phyloP scores from a whole-genome alignment of 2,329 filamentous ascomycete species.

The Xylariaceae sp. region DNA sequence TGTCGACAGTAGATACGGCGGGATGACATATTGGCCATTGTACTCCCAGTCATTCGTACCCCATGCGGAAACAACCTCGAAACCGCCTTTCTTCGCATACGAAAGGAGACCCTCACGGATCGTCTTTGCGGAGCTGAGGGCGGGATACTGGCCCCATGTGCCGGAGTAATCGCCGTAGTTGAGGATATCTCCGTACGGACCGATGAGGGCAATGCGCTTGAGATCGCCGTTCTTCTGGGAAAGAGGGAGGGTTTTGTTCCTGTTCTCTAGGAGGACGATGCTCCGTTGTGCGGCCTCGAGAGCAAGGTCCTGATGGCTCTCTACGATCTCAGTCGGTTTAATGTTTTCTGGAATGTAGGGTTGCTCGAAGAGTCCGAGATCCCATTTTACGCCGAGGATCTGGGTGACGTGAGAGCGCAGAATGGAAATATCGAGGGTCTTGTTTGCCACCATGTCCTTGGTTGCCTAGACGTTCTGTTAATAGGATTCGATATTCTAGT shows the following conservation, averaged over 20 bases:
- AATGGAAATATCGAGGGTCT: constrained; percentile 33
- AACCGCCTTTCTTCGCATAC: constrained; percentile 26
- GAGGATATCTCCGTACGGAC: constrained; percentile 38
- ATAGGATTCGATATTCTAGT: constrained; percentile 30
- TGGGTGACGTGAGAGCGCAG: constrained; percentile 35
- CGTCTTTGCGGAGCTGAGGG: constrained; percentile 34
- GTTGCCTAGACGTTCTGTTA: constrained; percentile 30
- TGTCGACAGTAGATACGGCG: constrained; percentile 36
- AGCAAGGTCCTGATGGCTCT: constrained; percentile 33
- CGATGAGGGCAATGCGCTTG: constrained; percentile 37
- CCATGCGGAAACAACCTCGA: constrained; percentile 38
- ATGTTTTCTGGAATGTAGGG: constrained; percentile 34
- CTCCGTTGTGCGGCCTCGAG: constrained; percentile 40
- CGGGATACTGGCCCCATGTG: constrained; percentile 38
- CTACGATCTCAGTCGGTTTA: constrained; percentile 34
- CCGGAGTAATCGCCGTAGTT: constrained; percentile 44
- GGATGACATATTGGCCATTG: constrained; percentile 40
- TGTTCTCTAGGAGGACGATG: constrained; percentile 40
- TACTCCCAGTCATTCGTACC: constrained; percentile 42
- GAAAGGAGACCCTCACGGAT: constrained; percentile 35
- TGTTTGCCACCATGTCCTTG: constrained; percentile 33
- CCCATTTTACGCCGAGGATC: constrained; percentile 40
- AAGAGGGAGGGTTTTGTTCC: constrained; percentile 36
- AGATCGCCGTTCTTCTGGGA: constrained; percentile 27
- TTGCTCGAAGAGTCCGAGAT: constrained; percentile 38